Evolutionary conservation across 129 eudicot genomes (phyloP).

Genomic region (Flaveria linearis): DNA sequence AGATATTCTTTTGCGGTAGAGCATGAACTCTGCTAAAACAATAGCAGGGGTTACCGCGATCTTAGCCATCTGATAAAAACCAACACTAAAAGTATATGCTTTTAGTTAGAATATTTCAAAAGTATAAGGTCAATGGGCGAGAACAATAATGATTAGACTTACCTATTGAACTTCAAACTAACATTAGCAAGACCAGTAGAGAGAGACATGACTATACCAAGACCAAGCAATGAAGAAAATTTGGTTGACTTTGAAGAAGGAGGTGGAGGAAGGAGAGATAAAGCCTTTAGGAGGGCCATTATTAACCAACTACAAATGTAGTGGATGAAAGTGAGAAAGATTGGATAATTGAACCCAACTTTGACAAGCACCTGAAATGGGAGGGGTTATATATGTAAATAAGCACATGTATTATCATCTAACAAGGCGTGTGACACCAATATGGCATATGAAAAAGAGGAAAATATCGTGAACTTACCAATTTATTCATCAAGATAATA

Average conservation of each 20-base stretch:
- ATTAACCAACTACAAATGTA: slow-evolving; percentile 89
- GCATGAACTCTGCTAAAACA: slow-evolving; percentile 87
- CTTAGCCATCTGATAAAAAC: slow-evolving; percentile 99
- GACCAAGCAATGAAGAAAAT: slow-evolving; percentile 72
- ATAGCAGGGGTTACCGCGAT: slow-evolving; percentile 97
- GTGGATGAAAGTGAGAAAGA: slow-evolving; percentile 90
- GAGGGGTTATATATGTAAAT: slow-evolving; percentile 12
- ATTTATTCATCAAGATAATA: slow-evolving; percentile 91
- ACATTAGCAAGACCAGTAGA: slow-evolving; percentile 98
- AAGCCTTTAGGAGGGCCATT: slow-evolving; percentile 78
- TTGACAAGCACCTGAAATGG: slow-evolving; percentile 82
- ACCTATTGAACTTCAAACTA: slow-evolving; percentile 96
- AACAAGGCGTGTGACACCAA: neutral
- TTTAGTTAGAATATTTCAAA: slow-evolving; percentile 1
- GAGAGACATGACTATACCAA: slow-evolving; percentile 91
- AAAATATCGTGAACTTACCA: slow-evolving; percentile 51
- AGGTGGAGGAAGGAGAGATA: slow-evolving; percentile 78
- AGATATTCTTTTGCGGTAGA: slow-evolving; percentile 74
- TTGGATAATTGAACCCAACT: slow-evolving; percentile 94
- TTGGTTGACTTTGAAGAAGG: slow-evolving; percentile 74
- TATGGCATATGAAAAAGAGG: slow-evolving; percentile 9
- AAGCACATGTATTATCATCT: neutral
- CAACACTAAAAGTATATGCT: slow-evolving; percentile 66
- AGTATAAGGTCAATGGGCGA: neutral
- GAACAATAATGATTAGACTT: slow-evolving; percentile 5